Conservation (phyloP, 73 alveolate genomes). For the Uronychia binucleata region DNA sequence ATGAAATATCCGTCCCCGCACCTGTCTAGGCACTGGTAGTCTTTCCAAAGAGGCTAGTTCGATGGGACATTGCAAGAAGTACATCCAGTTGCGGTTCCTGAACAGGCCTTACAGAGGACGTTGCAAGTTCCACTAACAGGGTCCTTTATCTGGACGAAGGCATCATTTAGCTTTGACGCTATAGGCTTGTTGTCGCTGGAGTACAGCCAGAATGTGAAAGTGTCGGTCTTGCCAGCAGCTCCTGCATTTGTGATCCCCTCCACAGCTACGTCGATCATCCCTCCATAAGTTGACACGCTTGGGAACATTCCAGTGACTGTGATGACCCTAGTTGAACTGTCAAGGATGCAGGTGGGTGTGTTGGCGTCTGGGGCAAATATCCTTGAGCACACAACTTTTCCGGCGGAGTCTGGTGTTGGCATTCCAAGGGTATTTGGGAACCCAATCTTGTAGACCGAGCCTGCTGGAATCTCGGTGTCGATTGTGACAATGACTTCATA, state of each 20-base stretch:
- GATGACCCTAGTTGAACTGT: slow-evolving; percentile 3
- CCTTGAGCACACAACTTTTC: not conserved
- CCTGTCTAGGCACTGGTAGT: slow-evolving; percentile 39
- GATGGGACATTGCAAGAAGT: slow-evolving; percentile 46
- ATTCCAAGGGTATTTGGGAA: slow-evolving; percentile 5
- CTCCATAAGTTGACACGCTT: not conserved
- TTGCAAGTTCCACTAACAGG: slow-evolving; percentile 16
- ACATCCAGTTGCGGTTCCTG: slow-evolving; percentile 41
- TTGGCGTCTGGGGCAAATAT: not conserved
- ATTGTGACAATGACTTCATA: slow-evolving; percentile 44
- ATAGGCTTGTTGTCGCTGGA: not conserved
- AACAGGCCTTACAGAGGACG: slow-evolving; percentile 33
- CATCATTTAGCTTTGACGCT: not conserved
- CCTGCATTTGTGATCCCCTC: not conserved
- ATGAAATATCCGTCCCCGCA: slow-evolving; percentile 49
- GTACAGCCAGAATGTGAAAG: not conserved
- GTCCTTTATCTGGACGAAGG: not conserved
- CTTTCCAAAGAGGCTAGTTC: slow-evolving; percentile 33
- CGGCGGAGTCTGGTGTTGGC: slow-evolving; percentile 2
- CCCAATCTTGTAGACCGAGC: not conserved
- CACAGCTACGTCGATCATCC: slow-evolving; percentile 4
- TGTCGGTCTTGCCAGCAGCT: slow-evolving; percentile 11
- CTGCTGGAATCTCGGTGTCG: slow-evolving; percentile 24
- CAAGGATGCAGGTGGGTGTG: too few species aligned
- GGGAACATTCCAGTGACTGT: slow-evolving; percentile 29